phyloP scores from a whole-genome alignment of 2,329 filamentous ascomycete species.

The Xylogone sp. region DNA sequence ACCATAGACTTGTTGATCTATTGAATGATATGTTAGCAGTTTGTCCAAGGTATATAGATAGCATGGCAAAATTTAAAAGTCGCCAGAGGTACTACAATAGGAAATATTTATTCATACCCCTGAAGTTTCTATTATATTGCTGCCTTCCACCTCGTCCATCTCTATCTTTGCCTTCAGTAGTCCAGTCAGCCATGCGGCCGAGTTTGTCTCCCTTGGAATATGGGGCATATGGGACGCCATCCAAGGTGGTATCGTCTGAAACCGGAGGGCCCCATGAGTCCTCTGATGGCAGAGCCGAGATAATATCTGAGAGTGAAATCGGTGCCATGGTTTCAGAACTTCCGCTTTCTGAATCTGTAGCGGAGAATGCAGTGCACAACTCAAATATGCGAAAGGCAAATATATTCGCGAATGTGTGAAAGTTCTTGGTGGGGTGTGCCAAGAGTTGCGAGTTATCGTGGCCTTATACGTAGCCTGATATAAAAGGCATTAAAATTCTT shows the following conservation, averaged over 20 bases:
- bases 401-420: conserved; percentile 7
- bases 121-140: conserved; percentile 89
- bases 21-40: conserved; percentile 7
- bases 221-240: conserved; percentile 94
- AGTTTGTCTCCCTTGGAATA: conserved; percentile 99
- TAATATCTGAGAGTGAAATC: conserved; percentile 59
- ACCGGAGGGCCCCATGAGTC: conserved; percentile 85
- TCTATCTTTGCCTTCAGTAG: conserved; percentile 82
- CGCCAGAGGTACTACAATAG: not conserved
- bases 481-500: not conserved
- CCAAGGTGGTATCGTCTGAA: conserved; percentile 80
- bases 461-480: not conserved
- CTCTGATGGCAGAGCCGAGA: conserved; percentile 67
- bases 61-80: not conserved
- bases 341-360: not conserved
- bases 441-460: conserved; percentile 1
- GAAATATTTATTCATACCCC: conserved; percentile 65
- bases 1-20: conserved; percentile 96
- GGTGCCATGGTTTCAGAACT: conserved; percentile 41
- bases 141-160: conserved; percentile 70
- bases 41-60: not conserved
- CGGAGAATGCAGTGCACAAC: not conserved
- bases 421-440: conserved; percentile 8
- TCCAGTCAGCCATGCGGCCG: conserved; percentile 99
- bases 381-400: not conserved